phyloP scores from a whole-genome alignment of 2,329 filamentous ascomycete genomes.

The Sporothrix euskadiensis region DNA sequence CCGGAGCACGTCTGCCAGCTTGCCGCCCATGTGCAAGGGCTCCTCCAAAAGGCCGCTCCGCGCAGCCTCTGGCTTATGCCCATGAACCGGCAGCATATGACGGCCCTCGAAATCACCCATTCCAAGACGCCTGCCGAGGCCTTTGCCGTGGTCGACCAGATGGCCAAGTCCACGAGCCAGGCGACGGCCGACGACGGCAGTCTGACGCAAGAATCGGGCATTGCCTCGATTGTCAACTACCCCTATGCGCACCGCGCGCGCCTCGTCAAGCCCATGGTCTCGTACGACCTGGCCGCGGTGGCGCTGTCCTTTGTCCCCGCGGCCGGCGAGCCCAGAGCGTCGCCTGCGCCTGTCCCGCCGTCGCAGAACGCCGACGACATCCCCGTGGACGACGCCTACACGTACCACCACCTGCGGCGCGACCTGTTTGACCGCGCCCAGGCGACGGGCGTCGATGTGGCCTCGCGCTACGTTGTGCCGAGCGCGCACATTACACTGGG shows the following conservation, averaged over 20 bases:
- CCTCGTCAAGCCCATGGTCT: constrained; percentile 78
- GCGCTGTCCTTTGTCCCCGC: constrained; percentile 87
- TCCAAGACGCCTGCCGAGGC: constrained; percentile 72
- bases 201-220: constrained; percentile 41
- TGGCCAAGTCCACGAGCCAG: constrained; percentile 41
- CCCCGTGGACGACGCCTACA: constrained; percentile 63
- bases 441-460: constrained; percentile 66
- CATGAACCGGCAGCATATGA: constrained; percentile 75
- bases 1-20: constrained; percentile 69
- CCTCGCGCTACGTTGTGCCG: constrained; percentile 81
- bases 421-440: constrained; percentile 68
- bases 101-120: constrained; percentile 80
- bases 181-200: not conserved
- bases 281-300: constrained; percentile 81
- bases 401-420: constrained; percentile 85
- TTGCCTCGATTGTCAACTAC: constrained; percentile 63
- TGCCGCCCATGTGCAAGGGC: constrained; percentile 66
- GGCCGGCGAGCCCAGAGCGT: constrained; percentile 56
- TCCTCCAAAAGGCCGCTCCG: constrained; percentile 58
- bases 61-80: constrained; percentile 83
- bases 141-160: constrained; percentile 56
- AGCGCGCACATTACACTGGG: constrained; percentile 88
- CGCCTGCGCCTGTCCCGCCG: constrained; percentile 46
- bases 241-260: constrained; percentile 65
- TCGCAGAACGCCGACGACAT: constrained; percentile 33